Conservation (phyloP, 2,329 filamentous ascomycete genomes). For the Pseudopithomyces chartarum region DNA sequence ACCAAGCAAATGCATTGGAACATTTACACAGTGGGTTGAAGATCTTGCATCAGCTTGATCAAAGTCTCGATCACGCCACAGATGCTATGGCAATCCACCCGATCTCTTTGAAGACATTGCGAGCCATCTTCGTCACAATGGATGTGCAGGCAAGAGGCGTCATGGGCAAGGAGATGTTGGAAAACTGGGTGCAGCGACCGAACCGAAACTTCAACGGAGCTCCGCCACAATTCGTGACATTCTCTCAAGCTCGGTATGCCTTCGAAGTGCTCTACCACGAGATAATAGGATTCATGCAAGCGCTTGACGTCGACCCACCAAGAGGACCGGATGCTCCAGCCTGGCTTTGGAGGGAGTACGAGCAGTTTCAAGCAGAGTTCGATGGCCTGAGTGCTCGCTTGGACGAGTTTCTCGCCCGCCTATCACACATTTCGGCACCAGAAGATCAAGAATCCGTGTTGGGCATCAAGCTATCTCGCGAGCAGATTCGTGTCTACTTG, state of each 20-base stretch:
- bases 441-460: conserved; percentile 10
- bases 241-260: conserved; percentile 20
- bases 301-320: conserved; percentile 12
- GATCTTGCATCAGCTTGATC: conserved; percentile 35
- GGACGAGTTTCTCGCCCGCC: conserved; percentile 14
- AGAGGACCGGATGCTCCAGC: background rate
- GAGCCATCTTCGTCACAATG: conserved; percentile 35
- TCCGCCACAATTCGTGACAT: conserved; percentile 12
- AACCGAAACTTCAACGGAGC: conserved; percentile 8
- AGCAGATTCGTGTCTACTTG: conserved; percentile 12
- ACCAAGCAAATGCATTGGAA: conserved; percentile 31
- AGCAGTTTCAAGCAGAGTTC: conserved; percentile 8
- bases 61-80: background rate
- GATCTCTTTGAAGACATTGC: conserved; percentile 31
- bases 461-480: conserved; percentile 16
- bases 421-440: conserved; percentile 2
- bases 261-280: conserved; percentile 31
- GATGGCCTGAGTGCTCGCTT: conserved; percentile 10
- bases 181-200: conserved; percentile 31
- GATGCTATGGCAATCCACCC: conserved; percentile 23
- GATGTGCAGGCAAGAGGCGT: conserved; percentile 37
- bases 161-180: conserved; percentile 24
- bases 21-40: conserved; percentile 38
- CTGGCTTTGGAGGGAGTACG: background rate
- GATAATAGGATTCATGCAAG: conserved; percentile 31